Evolutionary conservation across 805 yeast genomes (phyloP).

Genomic region (Zygosaccharomyces lentus): DNA sequence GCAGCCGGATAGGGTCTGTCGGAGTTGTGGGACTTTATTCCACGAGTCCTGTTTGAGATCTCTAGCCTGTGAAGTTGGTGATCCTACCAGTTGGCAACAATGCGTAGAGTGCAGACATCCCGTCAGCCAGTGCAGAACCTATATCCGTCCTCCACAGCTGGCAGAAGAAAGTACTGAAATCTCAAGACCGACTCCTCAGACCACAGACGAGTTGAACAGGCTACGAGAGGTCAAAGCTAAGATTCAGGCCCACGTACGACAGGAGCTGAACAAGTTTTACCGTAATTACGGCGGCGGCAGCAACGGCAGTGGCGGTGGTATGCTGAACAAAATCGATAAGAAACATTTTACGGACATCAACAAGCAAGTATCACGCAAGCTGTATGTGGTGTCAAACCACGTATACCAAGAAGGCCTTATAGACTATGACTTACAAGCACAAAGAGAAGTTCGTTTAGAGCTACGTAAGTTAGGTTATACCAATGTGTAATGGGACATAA

Average conservation of each 20-base stretch:
- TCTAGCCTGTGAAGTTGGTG: constrained; percentile 23
- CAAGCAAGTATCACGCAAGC: constrained; percentile 53
- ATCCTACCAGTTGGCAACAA: constrained; percentile 17
- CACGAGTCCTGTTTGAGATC: constrained; percentile 26
- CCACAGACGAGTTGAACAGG: constrained; percentile 2
- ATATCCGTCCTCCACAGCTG: neutral
- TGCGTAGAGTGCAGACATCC: constrained; percentile 20
- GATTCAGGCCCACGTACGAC: constrained; percentile 56
- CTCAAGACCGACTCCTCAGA: neutral
- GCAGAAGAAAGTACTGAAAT: neutral
- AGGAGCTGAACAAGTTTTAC: constrained; percentile 47
- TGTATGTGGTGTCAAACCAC: constrained; percentile 42
- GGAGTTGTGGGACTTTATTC: constrained; percentile 16
- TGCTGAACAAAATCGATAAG: constrained; percentile 23
- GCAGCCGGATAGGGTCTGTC: constrained; percentile 14
- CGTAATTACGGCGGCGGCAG: constrained; percentile 16
- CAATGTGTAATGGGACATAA: neutral
- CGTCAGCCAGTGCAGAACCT: constrained; percentile 2
- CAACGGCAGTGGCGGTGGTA: constrained; percentile 11
- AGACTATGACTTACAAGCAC: constrained; percentile 20
- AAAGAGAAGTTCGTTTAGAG: constrained; percentile 10
- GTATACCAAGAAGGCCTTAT: constrained; percentile 13
- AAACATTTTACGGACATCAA: constrained; percentile 57
- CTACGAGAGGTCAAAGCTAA: constrained; percentile 44
- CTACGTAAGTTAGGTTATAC: constrained; percentile 10